Conservation (phyloP, 2,329 filamentous ascomycete genomes). For the Colletotrichum cereale region DNA sequence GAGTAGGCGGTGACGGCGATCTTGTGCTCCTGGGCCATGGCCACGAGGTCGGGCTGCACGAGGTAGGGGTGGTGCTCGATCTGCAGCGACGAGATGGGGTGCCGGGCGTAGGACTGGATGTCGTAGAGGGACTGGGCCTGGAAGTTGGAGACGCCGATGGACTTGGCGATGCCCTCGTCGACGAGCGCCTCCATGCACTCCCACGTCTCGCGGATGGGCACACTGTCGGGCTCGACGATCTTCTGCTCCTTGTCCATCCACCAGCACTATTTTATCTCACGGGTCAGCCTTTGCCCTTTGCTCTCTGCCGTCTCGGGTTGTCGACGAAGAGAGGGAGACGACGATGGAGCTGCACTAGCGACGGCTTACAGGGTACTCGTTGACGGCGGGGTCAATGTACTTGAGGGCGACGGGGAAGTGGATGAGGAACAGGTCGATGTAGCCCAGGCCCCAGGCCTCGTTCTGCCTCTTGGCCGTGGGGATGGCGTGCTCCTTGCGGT, state of each 20-base stretch:
- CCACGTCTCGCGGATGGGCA: slow-evolving; percentile 69
- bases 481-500: slow-evolving; percentile 72
- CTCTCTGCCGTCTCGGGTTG: not conserved
- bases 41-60: slow-evolving; percentile 67
- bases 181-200: slow-evolving; percentile 70
- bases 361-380: slow-evolving; percentile 52
- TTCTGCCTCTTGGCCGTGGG: slow-evolving; percentile 71
- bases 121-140: slow-evolving; percentile 70
- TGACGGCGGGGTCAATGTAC: slow-evolving; percentile 57
- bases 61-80: slow-evolving; percentile 80
- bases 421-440: slow-evolving; percentile 78
- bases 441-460: slow-evolving; percentile 72
- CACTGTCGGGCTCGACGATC: slow-evolving; percentile 49
- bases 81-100: slow-evolving; percentile 68
- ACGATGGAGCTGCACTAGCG: no score
- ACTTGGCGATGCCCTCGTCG: slow-evolving; percentile 61
- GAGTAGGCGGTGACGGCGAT: slow-evolving; percentile 75
- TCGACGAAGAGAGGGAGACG: no score
- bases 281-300: not conserved
- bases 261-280: slow-evolving; percentile 43
- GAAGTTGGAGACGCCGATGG: slow-evolving; percentile 73
- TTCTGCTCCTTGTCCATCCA: slow-evolving; percentile 58
- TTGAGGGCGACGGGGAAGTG: slow-evolving; percentile 67
- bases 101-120: slow-evolving; percentile 68
- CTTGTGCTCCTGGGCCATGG: slow-evolving; percentile 67